Percentiles rank a stretch among this genome's conserved stretches.
Evolutionary conservation across 2,329 filamentous ascomycete species (phyloP).

Genomic region (Seiridium unicorne): DNA sequence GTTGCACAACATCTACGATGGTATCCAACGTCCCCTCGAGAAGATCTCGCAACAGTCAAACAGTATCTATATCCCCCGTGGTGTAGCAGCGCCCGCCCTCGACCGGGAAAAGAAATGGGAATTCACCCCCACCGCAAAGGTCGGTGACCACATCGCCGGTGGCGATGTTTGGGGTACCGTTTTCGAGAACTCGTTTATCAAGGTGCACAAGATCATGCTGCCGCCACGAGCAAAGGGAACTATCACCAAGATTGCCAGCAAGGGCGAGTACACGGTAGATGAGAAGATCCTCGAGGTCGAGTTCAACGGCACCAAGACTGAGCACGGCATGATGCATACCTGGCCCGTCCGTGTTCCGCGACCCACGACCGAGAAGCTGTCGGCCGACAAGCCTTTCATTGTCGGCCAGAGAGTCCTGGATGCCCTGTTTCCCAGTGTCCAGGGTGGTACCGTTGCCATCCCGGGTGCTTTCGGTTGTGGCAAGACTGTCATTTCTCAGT

Average conservation of each 20-base stretch:
- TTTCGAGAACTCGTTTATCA: constrained; percentile 92
- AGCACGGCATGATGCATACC: constrained; percentile 97
- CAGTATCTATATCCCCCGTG: constrained; percentile 97
- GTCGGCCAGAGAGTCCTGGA: constrained; percentile 97
- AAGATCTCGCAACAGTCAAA: constrained; percentile 74
- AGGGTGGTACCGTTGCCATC: constrained; percentile 96
- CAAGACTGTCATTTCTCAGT: constrained; percentile 99
- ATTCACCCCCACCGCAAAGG: constrained; percentile 87
- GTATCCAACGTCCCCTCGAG: constrained; percentile 92
- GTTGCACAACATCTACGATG: constrained; percentile 99
- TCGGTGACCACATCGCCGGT: constrained; percentile 94
- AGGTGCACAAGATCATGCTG: constrained; percentile 88
- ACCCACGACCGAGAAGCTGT: constrained; percentile 87
- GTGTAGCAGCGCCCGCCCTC: constrained; percentile 82
- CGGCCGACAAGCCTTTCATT: constrained; percentile 86
- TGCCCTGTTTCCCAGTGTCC: constrained; percentile 92
- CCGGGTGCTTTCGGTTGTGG: constrained; percentile 97
- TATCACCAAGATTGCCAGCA: constrained; percentile 85
- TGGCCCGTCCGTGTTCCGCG: constrained; percentile 97
- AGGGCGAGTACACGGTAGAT: constrained; percentile 90
- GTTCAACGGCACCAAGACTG: constrained; percentile 93
- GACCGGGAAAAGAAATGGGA: constrained; percentile 95
- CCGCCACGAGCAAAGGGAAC: constrained; percentile 87
- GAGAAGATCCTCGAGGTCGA: constrained; percentile 95
- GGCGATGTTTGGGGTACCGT: constrained; percentile 95